Evolutionary conservation across 2,329 filamentous ascomycete species (phyloP).

Genomic region (Setomelanomma holmii): DNA sequence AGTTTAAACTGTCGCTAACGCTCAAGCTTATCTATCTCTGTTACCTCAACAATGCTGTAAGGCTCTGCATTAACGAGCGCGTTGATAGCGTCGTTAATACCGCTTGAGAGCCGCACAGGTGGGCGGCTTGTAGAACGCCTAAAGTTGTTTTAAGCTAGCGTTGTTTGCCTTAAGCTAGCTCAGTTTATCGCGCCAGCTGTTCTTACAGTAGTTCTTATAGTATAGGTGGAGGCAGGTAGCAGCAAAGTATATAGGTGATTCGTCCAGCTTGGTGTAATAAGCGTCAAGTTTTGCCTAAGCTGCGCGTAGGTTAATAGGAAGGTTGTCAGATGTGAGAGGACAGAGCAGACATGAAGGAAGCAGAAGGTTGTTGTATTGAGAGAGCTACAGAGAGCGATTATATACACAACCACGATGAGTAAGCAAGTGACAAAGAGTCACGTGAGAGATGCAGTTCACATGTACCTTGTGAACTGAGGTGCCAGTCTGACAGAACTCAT

Average conservation of each 20-base stretch:
- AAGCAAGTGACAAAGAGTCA: too few relatives aligned
- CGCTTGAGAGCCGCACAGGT: background rate
- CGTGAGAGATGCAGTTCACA: too few relatives aligned
- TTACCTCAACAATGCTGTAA: background rate
- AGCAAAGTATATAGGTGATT: slow-evolving; percentile 9
- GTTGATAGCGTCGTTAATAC: background rate
- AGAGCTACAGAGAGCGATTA: too few relatives aligned
- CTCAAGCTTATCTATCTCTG: background rate
- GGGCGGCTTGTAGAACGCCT: background rate
- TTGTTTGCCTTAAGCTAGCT: background rate
- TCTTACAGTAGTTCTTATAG: slow-evolving; percentile 8
- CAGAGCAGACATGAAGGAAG: too few relatives aligned
- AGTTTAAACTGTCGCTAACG: background rate
- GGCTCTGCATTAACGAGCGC: background rate
- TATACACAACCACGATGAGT: too few relatives aligned
- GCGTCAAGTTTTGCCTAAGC: slow-evolving; percentile 3
- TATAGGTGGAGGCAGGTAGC: slow-evolving; percentile 2
- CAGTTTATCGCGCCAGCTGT: background rate
- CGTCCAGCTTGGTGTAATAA: slow-evolving; percentile 6
- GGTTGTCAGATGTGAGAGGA: too few relatives aligned
- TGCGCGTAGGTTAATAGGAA: slow-evolving; percentile 5
- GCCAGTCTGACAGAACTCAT: too few relatives aligned
- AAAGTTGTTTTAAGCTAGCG: background rate
- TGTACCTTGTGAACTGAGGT: too few relatives aligned
- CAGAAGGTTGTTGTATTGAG: too few relatives aligned